These are phyloP conservation scores for Polyporus arcularius DNA, from an alignment of 768 basidiomycete genomes.

Conservation along the genomic window DNA sequence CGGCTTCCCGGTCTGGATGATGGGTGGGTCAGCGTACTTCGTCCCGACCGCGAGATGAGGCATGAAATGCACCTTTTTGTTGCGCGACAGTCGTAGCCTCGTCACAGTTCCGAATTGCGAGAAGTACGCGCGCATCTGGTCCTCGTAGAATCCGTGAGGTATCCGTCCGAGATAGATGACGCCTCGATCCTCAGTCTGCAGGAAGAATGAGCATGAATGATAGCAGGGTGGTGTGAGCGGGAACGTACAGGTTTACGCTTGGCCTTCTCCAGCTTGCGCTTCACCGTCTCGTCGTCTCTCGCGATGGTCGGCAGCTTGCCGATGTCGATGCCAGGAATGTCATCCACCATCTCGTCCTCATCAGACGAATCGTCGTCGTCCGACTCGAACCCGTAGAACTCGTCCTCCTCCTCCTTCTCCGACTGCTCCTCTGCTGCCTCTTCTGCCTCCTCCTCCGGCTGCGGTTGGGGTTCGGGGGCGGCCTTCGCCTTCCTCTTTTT, in stretches of 20 bases:
- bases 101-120: conserved; percentile 92
- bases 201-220: neutral
- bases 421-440: conserved; percentile 8
- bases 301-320: conserved; percentile 79
- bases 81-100: conserved; percentile 86
- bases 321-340: conserved; percentile 61
- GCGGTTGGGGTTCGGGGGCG: conserved; percentile 9
- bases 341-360: conserved; percentile 61
- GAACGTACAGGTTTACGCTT: conserved; percentile 64
- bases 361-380: conserved; percentile 77
- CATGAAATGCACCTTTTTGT: conserved; percentile 69
- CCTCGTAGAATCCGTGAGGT: conserved; percentile 98
- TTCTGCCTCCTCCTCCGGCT: conserved; percentile 11
- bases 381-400: conserved; percentile 74
- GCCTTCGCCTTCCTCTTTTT: conserved; percentile 14
- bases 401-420: conserved; percentile 36
- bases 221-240: neutral
- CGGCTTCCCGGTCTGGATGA: conserved; percentile 82
- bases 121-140: conserved; percentile 90
- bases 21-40: neutral
- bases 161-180: conserved; percentile 89
- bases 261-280: conserved; percentile 53
- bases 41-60: neutral
- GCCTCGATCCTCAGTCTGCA: conserved; percentile 68
- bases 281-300: conserved; percentile 83